A percentile compares a stretch with the other conserved stretches of the same genome.
Evolutionary conservation across 345 rosid species (phyloP).

Genomic region (Brassica incana): DNA sequence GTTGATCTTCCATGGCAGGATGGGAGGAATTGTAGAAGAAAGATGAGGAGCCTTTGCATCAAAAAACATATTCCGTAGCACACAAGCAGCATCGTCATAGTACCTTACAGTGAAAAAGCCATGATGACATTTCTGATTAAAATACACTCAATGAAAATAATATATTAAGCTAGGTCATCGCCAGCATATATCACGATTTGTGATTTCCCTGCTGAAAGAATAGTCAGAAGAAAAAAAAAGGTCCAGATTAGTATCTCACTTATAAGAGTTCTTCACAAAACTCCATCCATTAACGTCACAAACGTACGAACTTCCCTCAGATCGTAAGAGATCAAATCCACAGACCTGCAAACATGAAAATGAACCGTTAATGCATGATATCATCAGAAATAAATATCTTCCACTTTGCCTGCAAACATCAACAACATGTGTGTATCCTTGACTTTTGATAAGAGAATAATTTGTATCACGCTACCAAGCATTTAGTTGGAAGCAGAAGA

Average conservation of each 20-base stretch:
- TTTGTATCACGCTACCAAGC: background rate
- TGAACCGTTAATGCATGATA: background rate
- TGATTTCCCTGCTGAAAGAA: background rate
- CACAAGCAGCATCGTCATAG: conserved; percentile 98
- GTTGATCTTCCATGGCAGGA: conserved; percentile 89
- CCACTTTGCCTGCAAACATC: background rate
- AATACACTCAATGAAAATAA: background rate
- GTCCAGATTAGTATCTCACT: conserved; percentile 47
- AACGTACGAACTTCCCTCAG: conserved; percentile 94
- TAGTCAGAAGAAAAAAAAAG: conserved; percentile 2
- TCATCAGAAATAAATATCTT: conserved; percentile 2
- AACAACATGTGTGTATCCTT: conserved; percentile 6
- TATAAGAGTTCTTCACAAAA: conserved; percentile 97
- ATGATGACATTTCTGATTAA: conserved; percentile 16
- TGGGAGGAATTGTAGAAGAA: conserved; percentile 86
- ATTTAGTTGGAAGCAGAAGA: background rate
- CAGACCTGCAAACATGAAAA: conserved; percentile 67
- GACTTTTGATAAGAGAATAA: background rate
- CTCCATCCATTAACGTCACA: conserved; percentile 99
- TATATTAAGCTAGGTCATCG: background rate
- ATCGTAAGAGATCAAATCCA: conserved; percentile 97
- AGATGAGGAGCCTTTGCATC: conserved; percentile 99
- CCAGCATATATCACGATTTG: conserved; percentile 8
- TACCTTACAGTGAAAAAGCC: conserved; percentile 52
- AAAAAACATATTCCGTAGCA: conserved; percentile 88